Conservation (phyloP, 202 grass and related monocot genomes). For the Dendrocalamus latiflorus region DNA sequence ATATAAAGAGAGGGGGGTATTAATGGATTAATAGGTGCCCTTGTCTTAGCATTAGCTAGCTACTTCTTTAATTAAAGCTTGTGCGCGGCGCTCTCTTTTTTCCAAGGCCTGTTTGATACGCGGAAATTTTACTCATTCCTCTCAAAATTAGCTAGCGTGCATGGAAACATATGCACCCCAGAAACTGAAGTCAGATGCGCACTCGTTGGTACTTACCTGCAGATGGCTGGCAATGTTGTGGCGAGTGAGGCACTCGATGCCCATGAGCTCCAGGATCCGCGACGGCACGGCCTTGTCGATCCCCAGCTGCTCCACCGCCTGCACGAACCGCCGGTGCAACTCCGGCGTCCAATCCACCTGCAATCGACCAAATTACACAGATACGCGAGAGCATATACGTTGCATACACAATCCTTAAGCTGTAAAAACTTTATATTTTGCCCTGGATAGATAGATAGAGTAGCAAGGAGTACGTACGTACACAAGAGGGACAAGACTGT, state of each 20-base stretch:
- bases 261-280: constrained; percentile 90
- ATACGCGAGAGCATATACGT: neutral
- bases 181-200: neutral
- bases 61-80: neutral
- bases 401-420: neutral
- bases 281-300: constrained; percentile 96
- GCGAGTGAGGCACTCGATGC: constrained; percentile 71
- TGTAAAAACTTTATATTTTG: neutral
- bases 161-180: neutral
- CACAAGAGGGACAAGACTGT: neutral
- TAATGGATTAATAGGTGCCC: neutral
- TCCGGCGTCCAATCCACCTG: constrained; percentile 99
- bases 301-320: constrained; percentile 95
- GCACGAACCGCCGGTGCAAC: constrained; percentile 88
- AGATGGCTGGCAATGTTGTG: constrained; percentile 99
- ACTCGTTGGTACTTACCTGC: constrained; percentile 29
- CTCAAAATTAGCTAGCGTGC: neutral
- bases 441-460: neutral
- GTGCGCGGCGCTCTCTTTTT: neutral
- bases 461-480: neutral
- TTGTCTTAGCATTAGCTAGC: neutral
- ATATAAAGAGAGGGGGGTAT: rapidly evolving
- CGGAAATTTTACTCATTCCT: neutral
- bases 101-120: neutral
- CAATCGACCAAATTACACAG: neutral